Base-by-base conservation (phyloP, 495 filamentous ascomycete species). In the Daldinia caldariorum region DNA sequence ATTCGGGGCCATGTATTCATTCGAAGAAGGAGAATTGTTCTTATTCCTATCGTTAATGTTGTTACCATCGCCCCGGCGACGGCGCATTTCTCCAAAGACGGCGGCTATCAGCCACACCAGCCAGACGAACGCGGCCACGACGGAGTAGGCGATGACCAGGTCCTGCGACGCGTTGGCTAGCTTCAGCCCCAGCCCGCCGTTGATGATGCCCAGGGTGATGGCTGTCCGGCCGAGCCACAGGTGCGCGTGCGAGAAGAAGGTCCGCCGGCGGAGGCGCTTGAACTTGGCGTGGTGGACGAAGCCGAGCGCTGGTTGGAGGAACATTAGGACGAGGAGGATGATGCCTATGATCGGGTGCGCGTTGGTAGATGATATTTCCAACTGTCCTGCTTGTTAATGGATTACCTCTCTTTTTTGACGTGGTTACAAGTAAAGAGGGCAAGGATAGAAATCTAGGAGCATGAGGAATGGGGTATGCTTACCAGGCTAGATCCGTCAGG, bases 151-250 rank as follows among this genome's bases (percentile, higher is more conserved):
- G n/a, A 73, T 65, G 72, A 79, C 76, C 45, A 76, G 26, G 20
- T 53, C 63, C 45, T 60, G 35, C 12, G 64, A 56, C 3, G 72
- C 78, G 18, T 74, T 74, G 6, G 85, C 80, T 13, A 89, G 73
- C 29, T 78, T 71, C 35, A 92, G 80, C 0, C 90, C 91, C 13
- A 92, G 76, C 0, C 86, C 90, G 29, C 85, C 91, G 77, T 93
- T 92, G 61, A 91, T 81, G 50, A 92, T 85, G 1, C 88, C 91
- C 4, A 91, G 78, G 0, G 84, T 79, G 20, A 94, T 82, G 13
- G 86, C 69, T n/a, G 78, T 31, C 0, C 91, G 85, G 0, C 91
- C 91, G 67, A 85, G 82, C 88, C 90, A 90, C 45, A 90, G 81
- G 76, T 94, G 91, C 9, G 81, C 59, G 66, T 88, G 79, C 1